Evolutionary conservation across 2,329 filamentous ascomycete species (phyloP).

Genomic region (Cladorrhinum sp.): DNA sequence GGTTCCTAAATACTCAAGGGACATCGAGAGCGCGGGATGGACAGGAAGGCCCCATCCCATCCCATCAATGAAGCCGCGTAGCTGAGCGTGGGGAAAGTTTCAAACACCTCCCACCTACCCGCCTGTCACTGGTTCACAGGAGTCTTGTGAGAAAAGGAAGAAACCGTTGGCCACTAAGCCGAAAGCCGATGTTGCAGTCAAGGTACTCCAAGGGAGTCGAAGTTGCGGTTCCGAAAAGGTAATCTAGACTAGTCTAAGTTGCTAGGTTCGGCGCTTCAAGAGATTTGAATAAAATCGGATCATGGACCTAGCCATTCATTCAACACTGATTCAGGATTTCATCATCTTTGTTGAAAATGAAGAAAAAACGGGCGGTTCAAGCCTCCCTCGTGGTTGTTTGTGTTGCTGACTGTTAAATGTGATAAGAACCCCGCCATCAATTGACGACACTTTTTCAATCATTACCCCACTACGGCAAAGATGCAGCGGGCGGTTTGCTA

Average conservation of each 20-base stretch:
- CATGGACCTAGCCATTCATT: neutral
- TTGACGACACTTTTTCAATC: neutral
- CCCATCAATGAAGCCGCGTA: neutral
- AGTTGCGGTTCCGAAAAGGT: neutral
- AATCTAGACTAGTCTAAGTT: neutral
- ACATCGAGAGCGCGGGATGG: neutral
- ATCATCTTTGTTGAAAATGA: neutral
- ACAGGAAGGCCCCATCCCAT: neutral
- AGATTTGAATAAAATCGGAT: neutral
- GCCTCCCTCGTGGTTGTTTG: no score
- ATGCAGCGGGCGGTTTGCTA: neutral
- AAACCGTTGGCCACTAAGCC: neutral
- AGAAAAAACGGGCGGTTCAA: neutral
- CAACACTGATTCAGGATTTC: neutral
- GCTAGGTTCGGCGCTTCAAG: neutral
- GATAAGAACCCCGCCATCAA: neutral
- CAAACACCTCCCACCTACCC: neutral
- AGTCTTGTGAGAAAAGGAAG: neutral
- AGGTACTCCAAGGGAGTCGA: neutral
- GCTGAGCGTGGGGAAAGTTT: neutral
- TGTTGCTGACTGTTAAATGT: no score
- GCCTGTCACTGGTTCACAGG: neutral
- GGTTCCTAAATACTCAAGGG: neutral
- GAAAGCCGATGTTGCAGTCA: neutral
- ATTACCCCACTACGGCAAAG: constrained; percentile 2